phyloP scores from a whole-genome alignment of 2,329 filamentous ascomycete genomes.

The Canariomyces notabilis region DNA sequence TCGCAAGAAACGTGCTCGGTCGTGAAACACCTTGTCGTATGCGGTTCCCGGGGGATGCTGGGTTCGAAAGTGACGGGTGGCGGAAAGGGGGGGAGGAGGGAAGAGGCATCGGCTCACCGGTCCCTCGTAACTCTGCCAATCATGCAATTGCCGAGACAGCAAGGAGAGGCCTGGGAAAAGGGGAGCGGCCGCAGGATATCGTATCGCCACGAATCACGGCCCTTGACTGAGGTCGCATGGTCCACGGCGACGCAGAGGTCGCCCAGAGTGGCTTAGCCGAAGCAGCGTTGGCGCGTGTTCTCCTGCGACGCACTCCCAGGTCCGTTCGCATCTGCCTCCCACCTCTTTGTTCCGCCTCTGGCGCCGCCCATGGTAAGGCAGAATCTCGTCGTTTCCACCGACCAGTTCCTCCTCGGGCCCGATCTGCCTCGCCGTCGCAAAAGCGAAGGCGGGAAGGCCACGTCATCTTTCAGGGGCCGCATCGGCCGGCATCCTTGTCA shows the following conservation, averaged over 20 bases:
- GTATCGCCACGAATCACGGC: conserved; percentile 18
- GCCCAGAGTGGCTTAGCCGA: conserved; percentile 14
- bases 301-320: conserved; percentile 6
- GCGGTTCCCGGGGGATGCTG: background rate
- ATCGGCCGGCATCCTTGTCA: conserved; percentile 6
- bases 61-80: conserved; percentile 2
- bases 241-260: conserved; percentile 10
- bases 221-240: conserved; percentile 11
- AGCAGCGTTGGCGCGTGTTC: conserved; percentile 9
- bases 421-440: conserved; percentile 10
- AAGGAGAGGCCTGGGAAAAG: conserved; percentile 11
- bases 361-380: conserved; percentile 13
- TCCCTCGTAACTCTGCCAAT: conserved; percentile 18
- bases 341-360: conserved; percentile 1
- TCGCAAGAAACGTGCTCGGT: conserved; percentile 13
- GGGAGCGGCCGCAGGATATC: conserved; percentile 9
- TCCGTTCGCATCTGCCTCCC: conserved; percentile 6
- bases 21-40: conserved; percentile 11
- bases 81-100: too few relatives aligned
- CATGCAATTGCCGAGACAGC: conserved; percentile 13
- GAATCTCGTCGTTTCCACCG: conserved; percentile 4
- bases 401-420: conserved; percentile 4
- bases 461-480: conserved; percentile 10
- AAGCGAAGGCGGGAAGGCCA: conserved; percentile 13
- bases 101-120: conserved; percentile 12